A percentile compares a stretch with the other conserved stretches of the same genome.
phyloP scores from a whole-genome alignment of 2,329 filamentous ascomycete species.

The Colletotrichum spinosum region DNA sequence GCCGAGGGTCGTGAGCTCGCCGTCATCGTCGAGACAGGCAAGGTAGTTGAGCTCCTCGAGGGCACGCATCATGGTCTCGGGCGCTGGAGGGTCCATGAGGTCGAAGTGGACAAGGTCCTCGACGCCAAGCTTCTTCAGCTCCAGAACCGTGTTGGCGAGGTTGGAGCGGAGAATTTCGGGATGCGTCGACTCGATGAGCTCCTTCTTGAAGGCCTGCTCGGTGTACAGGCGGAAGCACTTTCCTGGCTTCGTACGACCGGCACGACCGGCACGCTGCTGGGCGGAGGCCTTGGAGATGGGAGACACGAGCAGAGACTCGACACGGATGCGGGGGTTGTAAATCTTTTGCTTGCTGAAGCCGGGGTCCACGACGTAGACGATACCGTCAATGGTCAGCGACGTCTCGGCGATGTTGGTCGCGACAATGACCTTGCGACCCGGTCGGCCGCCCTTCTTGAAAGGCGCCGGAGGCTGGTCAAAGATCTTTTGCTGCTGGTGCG shows the following conservation, averaged over 20 bases:
- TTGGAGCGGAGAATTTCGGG: conserved; percentile 97
- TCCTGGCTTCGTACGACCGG: conserved; percentile 96
- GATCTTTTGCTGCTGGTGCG: conserved; percentile 92
- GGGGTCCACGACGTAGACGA: conserved; percentile 98
- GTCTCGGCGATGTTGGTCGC: conserved; percentile 99
- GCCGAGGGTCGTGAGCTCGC: conserved; percentile 88
- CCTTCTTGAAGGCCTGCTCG: conserved; percentile 95
- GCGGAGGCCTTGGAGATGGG: conserved; percentile 98
- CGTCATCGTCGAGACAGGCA: conserved; percentile 95
- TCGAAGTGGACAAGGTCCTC: conserved; percentile 98
- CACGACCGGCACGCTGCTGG: conserved; percentile 97
- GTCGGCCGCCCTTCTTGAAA: conserved; percentile 78
- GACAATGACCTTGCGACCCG: conserved; percentile 93
- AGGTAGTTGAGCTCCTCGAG: conserved; percentile 98
- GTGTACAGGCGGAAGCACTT: conserved; percentile 99
- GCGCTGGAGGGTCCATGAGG: conserved; percentile 97
- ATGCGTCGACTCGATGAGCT: conserved; percentile 96
- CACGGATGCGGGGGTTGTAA: conserved; percentile 95
- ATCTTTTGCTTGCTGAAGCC: conserved; percentile 99
- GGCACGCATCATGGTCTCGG: conserved; percentile 97
- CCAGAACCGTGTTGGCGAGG: conserved; percentile 91
- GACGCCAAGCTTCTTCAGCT: conserved; percentile 96
- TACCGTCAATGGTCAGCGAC: conserved; percentile 96
- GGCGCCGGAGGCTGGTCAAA: conserved; percentile 89
- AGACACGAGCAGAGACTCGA: conserved; percentile 96